Evolutionary conservation across 192 early-diverging fungal genomes (phyloP).

Genomic region (Coemansia sp.): DNA sequence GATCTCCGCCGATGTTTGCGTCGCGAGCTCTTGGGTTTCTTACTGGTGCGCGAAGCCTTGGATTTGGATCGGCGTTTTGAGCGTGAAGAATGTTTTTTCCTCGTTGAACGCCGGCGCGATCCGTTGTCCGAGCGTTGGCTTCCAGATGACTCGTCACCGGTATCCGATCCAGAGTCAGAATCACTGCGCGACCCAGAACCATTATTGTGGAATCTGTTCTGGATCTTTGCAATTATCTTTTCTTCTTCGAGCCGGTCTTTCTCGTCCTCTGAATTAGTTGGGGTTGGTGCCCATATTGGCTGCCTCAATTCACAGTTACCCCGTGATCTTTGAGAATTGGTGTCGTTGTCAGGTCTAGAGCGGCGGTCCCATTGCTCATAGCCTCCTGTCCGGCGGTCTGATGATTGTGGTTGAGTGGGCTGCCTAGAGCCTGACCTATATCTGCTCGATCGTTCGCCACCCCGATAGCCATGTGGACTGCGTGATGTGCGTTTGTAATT

Average conservation of each 20-base stretch:
- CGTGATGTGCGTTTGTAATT: neutral
- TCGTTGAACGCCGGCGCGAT: constrained; percentile 1
- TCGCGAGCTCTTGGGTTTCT: constrained; percentile 2
- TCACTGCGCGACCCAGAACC: constrained; percentile 6
- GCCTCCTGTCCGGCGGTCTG: neutral
- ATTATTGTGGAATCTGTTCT: constrained; percentile 20
- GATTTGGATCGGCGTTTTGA: neutral
- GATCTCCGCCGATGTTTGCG: neutral
- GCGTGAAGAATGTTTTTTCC: neutral
- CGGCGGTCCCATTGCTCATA: neutral
- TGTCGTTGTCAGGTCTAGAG: neutral
- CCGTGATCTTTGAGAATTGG: constrained; percentile 1
- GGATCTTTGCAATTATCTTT: constrained; percentile 24
- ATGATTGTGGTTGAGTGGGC: neutral
- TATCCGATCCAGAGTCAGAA: neutral
- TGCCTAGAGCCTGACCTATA: neutral
- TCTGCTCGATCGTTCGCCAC: neutral
- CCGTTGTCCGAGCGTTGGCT: neutral
- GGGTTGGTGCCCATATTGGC: constrained; percentile 61
- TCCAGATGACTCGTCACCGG: neutral
- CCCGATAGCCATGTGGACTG: neutral
- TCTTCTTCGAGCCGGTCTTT: constrained; percentile 36
- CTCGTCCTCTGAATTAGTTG: constrained; percentile 56
- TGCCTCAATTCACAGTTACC: constrained; percentile 44
- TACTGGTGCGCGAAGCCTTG: constrained; percentile 10